phyloP scores from a whole-genome alignment of 352 stramenopile genomes.

The Pythium brassicae region DNA sequence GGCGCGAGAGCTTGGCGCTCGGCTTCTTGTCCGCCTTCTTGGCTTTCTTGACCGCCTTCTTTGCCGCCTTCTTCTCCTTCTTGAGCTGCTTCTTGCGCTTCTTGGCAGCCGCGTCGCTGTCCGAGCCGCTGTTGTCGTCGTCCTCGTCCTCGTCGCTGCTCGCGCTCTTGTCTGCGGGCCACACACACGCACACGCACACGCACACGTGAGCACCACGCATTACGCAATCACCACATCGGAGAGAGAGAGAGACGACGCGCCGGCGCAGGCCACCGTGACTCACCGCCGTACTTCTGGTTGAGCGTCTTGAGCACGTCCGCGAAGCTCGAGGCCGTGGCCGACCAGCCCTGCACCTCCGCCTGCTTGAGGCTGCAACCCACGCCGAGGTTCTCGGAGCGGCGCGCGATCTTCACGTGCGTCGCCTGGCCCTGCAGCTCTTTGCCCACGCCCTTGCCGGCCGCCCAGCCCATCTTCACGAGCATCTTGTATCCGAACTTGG shows the following conservation, averaged over 20 bases:
- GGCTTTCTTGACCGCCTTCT: conserved; percentile 55
- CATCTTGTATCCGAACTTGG: conserved; percentile 95
- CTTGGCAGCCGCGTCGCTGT: conserved; percentile 25
- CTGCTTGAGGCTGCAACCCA: conserved; percentile 90
- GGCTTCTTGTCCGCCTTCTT: conserved; percentile 48
- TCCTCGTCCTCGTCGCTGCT: conserved; percentile 22
- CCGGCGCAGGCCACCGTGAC: conserved; percentile 4
- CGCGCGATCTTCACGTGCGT: conserved; percentile 86
- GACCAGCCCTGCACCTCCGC: conserved; percentile 86
- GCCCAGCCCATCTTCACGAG: conserved; percentile 96
- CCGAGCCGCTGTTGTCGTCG: conserved; percentile 21
- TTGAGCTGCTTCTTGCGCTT: conserved; percentile 48
- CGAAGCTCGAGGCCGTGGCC: conserved; percentile 72
- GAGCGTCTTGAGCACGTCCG: conserved; percentile 79
- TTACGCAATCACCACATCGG: not conserved
- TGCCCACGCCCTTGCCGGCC: conserved; percentile 91
- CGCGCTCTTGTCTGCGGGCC: conserved; percentile 23
- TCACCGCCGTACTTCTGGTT: conserved; percentile 73
- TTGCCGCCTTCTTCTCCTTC: conserved; percentile 56
- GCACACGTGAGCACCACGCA: not conserved
- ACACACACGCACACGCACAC: not conserved
- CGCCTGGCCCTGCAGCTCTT: conserved; percentile 87
- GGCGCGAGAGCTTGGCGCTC: conserved; percentile 49
- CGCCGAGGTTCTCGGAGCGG: conserved; percentile 85
- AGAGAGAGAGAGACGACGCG: not conserved